Base-by-base conservation (phyloP, 2,329 filamentous ascomycete species). In the Venturia pyrina region DNA sequence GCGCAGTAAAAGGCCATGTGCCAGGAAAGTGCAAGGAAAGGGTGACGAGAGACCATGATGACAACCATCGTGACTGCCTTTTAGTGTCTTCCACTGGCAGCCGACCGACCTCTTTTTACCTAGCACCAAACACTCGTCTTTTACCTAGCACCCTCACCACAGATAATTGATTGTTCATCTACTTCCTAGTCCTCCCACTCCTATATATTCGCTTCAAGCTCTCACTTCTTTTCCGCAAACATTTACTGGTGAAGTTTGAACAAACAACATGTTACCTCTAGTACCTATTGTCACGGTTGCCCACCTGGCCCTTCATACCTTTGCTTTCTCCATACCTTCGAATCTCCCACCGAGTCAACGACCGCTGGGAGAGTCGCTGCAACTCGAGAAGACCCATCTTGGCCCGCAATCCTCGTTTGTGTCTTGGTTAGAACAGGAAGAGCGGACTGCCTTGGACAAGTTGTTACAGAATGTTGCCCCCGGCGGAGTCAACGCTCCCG, bases 391-490 rank as follows among this genome's bases (percentile, higher is more conserved):
- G 59, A 53, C 57, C 2, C 43, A 53, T 17, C 41, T 67, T 3
- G 56, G 56, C 15, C 43, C 64, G 32, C 57, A 63, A 32, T 62
- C 32, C 8, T 70, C 69, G 2, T 66, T 77, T 13, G 72, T 75
- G 64, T 68, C 69, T 41, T 78, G 76, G 76, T 69, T 78, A 70
- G 69, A 74, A 53, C 64, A 69, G 62, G 73, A 78, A 69, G 72
- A 77, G 69, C 68, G 69, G 37, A 71, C 75, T 65, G 73, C 76
- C 19, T 64, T 77, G 40, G 72, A 76, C 64, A 75, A 70, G 61
- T 68, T 80, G 56, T 73, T 80, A 13, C 76, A 74, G 43, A 80
- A 80, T 65, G 72, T 80, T 44, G 75, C 77, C 2, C 78, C 78
- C 8, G 72, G 74, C n/a, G 78, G 78, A 7, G 68, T 69, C 11